Evolutionary conservation across 148 eudicot genomes (phyloP), one percentile per base, ranked within the genome.

Genomic region (Simmondsia chinensis): DNA sequence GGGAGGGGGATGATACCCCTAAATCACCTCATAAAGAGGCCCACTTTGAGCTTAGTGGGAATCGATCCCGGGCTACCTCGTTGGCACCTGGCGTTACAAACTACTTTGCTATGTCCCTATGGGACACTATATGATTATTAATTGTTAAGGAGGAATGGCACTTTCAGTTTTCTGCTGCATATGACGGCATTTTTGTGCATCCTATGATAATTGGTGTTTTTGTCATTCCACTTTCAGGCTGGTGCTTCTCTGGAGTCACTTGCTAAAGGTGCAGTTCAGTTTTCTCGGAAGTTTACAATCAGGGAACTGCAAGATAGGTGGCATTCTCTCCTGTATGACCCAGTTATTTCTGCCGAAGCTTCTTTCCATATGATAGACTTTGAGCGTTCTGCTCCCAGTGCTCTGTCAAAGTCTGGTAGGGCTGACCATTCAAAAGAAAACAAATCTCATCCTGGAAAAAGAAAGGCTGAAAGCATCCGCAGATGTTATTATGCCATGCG

Each of bases 161-260:
- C n/a, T n/a, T n/a, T n/a, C n/a, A n/a, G n/a, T n/a, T n/a, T n/a
- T n/a, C n/a, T n/a, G n/a, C n/a, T n/a, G n/a, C n/a, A n/a, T n/a
- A n/a, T n/a, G n/a, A n/a, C n/a, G n/a, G n/a, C n/a, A n/a, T n/a
- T n/a, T n/a, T n/a, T n/a, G n/a, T n/a, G n/a, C n/a, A n/a, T n/a
- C n/a, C n/a, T n/a, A n/a, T n/a, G n/a, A n/a, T n/a, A n/a, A n/a
- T n/a, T n/a, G n/a, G n/a, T n/a, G n/a, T n/a, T n/a, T n/a, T n/a
- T n/a, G n/a, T n/a, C n/a, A n/a, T 41, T 54, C 26, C 19, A 23
- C 36, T 37, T 40, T 35, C 61, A 81, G 93, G 78, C 58, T 35
- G 95, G 94, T 48, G 97, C 95, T 51, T 85, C 95, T 20, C 63
- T 85, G 53, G 93, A 84, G 61, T 74, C 97, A 36, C 95, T 89